Evolutionary conservation across 2,329 filamentous ascomycete species (phyloP).

Genomic region (Colletotrichum musicola): DNA sequence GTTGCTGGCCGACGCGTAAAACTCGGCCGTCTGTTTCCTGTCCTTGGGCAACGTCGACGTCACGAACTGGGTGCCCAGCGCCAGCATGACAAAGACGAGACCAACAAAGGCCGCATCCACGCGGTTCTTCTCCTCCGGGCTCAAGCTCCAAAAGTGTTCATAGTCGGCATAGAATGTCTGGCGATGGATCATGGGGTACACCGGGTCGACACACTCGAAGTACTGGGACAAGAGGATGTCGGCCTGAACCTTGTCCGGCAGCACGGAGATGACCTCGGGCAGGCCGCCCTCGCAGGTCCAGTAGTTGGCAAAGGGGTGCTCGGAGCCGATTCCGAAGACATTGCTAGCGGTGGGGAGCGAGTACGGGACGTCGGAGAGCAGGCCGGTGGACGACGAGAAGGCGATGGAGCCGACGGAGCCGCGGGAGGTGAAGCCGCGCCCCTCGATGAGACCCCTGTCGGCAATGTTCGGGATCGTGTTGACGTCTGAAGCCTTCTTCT

Average conservation of each 20-base stretch:
- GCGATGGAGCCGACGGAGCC: conserved; percentile 56
- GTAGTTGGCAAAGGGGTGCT: conserved; percentile 86
- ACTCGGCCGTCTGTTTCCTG: conserved; percentile 81
- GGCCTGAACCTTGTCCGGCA: conserved; percentile 81
- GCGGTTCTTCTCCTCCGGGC: conserved; percentile 66
- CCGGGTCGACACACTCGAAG: conserved; percentile 80
- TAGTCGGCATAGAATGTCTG: conserved; percentile 84
- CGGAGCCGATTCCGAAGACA: conserved; percentile 83
- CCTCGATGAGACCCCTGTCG: conserved; percentile 62
- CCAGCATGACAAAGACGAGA: conserved; percentile 82
- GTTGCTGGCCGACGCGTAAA: conserved; percentile 84
- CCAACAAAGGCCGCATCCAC: conserved; percentile 78
- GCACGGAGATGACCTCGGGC: conserved; percentile 79
- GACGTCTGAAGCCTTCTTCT: conserved; percentile 61
- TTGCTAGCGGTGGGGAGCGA: conserved; percentile 79
- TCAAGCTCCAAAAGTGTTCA: conserved; percentile 79
- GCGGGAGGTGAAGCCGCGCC: conserved; percentile 58
- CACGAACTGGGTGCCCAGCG: conserved; percentile 83
- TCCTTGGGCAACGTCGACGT: conserved; percentile 69
- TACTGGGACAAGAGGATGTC: conserved; percentile 76
- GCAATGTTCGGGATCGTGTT: conserved; percentile 66
- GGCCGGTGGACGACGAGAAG: conserved; percentile 65
- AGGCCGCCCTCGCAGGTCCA: conserved; percentile 85
- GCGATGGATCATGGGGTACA: conserved; percentile 84
- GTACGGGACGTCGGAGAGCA: conserved; percentile 80